phyloP scores from a whole-genome alignment of 2,329 filamentous ascomycete species.

The Colletotrichum graminicola region DNA sequence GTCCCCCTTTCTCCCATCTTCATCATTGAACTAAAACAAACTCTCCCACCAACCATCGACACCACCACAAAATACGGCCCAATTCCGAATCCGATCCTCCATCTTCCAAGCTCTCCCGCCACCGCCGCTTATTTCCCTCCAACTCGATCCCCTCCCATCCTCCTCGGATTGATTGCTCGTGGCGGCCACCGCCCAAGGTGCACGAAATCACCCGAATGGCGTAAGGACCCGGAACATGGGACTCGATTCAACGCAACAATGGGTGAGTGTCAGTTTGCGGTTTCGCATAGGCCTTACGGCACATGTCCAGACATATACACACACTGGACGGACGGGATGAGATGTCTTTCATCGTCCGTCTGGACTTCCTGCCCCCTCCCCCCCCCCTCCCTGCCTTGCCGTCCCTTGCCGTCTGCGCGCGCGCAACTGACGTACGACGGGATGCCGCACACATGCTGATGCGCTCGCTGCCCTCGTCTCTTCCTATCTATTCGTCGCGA shows the following conservation, averaged over 20 bases:
- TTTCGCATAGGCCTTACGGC: slow-evolving; percentile 14
- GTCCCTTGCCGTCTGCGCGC: slow-evolving; percentile 4
- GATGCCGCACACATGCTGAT: slow-evolving; percentile 6
- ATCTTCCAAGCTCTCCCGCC: not conserved
- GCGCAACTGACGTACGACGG: slow-evolving; percentile 8
- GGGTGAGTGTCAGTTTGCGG: slow-evolving; percentile 48
- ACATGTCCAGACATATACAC: not conserved
- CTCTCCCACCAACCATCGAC: not conserved
- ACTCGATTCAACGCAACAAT: slow-evolving; percentile 51
- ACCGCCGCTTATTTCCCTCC: not conserved
- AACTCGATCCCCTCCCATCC: not conserved
- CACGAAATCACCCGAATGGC: slow-evolving; percentile 40
- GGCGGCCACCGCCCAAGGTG: slow-evolving; percentile 26
- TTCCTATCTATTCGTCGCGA: slow-evolving; percentile 15
- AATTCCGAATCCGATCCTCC: not conserved
- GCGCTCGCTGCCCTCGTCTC: slow-evolving; percentile 11
- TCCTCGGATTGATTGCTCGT: slow-evolving; percentile 7
- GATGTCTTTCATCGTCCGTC: slow-evolving; percentile 1
- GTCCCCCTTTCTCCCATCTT: not conserved
- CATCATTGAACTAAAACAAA: not conserved
- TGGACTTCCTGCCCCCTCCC: not conserved
- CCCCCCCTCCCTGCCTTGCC: slow-evolving; percentile 1
- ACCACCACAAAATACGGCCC: not conserved
- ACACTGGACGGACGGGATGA: not conserved
- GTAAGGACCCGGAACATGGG: slow-evolving; percentile 50